Conservation (phyloP, 2,329 filamentous ascomycete genomes). For the Neofusicoccum sp. region DNA sequence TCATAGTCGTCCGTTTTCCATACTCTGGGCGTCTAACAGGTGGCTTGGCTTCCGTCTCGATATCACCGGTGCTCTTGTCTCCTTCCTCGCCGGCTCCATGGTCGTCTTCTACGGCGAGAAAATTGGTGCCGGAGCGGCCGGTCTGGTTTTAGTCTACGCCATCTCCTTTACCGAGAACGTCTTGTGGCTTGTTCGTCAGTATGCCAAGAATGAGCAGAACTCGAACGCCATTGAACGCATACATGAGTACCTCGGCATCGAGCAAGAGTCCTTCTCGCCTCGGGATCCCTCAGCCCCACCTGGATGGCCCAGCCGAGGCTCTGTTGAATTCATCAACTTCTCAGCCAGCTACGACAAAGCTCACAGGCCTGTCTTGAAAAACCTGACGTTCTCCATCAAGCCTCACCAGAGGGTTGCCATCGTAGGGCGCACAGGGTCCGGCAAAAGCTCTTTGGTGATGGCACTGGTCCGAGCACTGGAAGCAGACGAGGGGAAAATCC, state of each 20-base stretch:
- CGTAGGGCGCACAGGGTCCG: background rate
- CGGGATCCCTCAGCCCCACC: conserved; percentile 74
- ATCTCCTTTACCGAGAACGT: conserved; percentile 97
- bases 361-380: conserved; percentile 36
- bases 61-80: conserved; percentile 83
- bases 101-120: conserved; percentile 80
- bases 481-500: background rate
- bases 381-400: background rate
- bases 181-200: conserved; percentile 91
- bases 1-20: conserved; percentile 92
- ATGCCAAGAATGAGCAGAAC: conserved; percentile 95
- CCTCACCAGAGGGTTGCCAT: background rate
- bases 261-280: conserved; percentile 83
- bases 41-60: conserved; percentile 96
- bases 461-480: background rate
- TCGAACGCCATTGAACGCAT: conserved; percentile 99
- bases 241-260: conserved; percentile 94
- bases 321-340: conserved; percentile 69
- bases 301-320: conserved; percentile 84
- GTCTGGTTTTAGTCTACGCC: conserved; percentile 92
- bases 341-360: conserved; percentile 39
- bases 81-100: conserved; percentile 92
- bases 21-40: conserved; percentile 93
- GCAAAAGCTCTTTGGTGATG: background rate
- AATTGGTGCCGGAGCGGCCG: conserved; percentile 88